Evolutionary conservation across 345 rosid species (phyloP), one percentile per base, ranked within the genome.

Genomic region (Melaleuca alternifolia): DNA sequence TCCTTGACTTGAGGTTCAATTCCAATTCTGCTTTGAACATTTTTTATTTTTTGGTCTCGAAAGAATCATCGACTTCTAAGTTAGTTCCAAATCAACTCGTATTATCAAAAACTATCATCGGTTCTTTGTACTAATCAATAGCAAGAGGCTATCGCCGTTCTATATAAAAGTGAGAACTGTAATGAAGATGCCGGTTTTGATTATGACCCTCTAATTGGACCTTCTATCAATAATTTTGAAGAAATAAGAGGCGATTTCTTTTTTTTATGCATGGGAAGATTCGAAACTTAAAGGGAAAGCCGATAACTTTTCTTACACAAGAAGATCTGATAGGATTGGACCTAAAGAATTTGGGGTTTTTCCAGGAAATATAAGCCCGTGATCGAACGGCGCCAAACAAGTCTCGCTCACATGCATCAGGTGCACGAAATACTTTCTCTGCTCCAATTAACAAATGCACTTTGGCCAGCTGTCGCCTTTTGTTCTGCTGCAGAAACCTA

Each of bases 261-360:
- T 37, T 10, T 5, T 9, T 0, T 0, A 18, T 0, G 0, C 1
- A 3, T 18, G 2, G 0, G 2, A 0, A 18, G 48, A 71, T 18
- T 71, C 9, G 11, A 3, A 21, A 18, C 7, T 2, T 2, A 6
- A 5, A 71, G 79, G 4, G 24, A 18, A 33, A 71, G 41, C 5
- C 10, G 24, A 71, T 3, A 37, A 16, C 30, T 59, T n/a, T 59
- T 0, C 12, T n/a, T 26, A n/a, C n/a, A n/a, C n/a, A n/a, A n/a
- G n/a, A n/a, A n/a, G n/a, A n/a, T n/a, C n/a, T n/a, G n/a, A n/a
- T 37, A 3, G 77, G 23, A 65, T 65, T 10, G 44, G 23, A 33
- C 20, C 79, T 33, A 18, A 18, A 71, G 23, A 20, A 71, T 1
- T 5, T 1, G 46, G 21, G 44, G 46, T 16, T 20, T 12, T 2